Evolutionary conservation across 306 rosid genomes (phyloP).

Genomic region (Ceratonia siliqua): DNA sequence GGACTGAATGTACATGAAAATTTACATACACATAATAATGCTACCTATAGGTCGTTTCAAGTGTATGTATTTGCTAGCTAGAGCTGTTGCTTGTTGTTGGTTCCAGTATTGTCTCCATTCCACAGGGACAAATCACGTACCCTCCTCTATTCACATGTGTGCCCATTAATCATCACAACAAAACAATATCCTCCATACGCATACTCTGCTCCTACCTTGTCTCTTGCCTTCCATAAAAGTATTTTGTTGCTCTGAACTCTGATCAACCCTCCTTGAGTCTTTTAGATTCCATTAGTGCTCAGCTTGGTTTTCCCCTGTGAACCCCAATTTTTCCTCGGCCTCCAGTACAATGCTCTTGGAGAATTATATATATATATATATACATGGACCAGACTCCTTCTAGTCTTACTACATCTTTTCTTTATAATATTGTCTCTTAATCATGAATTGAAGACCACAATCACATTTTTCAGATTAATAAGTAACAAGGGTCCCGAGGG

Average conservation of each 20-base stretch:
- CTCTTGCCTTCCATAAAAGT: slow-evolving; percentile 54
- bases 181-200: slow-evolving; percentile 77
- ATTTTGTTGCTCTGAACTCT: slow-evolving; percentile 31
- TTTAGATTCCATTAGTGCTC: slow-evolving; percentile 38
- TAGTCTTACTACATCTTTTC: no score
- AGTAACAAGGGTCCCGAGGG: not conserved
- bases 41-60: slow-evolving; percentile 9
- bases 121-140: slow-evolving; percentile 74
- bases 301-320: slow-evolving; percentile 30
- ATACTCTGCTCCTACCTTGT: slow-evolving; percentile 67
- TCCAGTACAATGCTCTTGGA: slow-evolving; percentile 34
- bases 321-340: slow-evolving; percentile 22
- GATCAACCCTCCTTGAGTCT: slow-evolving; percentile 20
- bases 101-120: slow-evolving; percentile 67
- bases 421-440: no score
- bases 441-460: not conserved
- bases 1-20: not conserved
- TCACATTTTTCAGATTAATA: not conserved
- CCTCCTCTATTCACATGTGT: slow-evolving; percentile 88
- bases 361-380: no score
- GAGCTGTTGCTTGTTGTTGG: slow-evolving; percentile 41
- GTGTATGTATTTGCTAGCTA: slow-evolving; percentile 16
- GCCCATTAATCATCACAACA: slow-evolving; percentile 83
- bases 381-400: slow-evolving; percentile 28
- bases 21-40: not conserved